Evolutionary conservation across 2,329 filamentous ascomycete genomes (phyloP), one percentile per base, ranked within the genome.

Genomic region (Metarhizium brunneum): DNA sequence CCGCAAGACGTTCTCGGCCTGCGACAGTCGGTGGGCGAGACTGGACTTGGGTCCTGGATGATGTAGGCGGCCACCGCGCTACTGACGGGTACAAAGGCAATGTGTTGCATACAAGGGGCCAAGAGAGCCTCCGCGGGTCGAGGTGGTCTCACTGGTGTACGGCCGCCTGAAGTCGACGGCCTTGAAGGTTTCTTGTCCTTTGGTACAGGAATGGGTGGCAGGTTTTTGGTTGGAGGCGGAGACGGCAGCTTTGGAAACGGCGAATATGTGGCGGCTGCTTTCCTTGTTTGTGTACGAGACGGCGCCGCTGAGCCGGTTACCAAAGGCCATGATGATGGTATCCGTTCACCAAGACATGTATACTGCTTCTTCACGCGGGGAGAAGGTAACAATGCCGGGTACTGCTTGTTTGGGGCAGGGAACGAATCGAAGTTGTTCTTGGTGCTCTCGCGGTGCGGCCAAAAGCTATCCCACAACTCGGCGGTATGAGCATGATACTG

Each of bases 391-490:
- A 68, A 56, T 13, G 67, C 67, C 20, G 66, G 65, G 55, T 67
- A 67, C 25, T 69, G 67, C 58, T 67, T 68, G 50, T 57, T 62
- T 10, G 63, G 56, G 20, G 58, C 58, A 38, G 56, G 49, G 18
- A 1, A 51, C 43, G 13, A 57, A 51, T 60, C 55, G 16, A 60
- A 54, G 14, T 58, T 57, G 16, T 16, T 11, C n/a, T 43, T 54
- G 18, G 36, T 47, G 20, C 13, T 29, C 8, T 42, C 20, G 11
- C 36, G 40, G 20, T 32, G 32, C 18, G 52, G 38, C 77, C 76
- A 80, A 62, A 80, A 82, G 54, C 68, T 76, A 61, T 81, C 75
- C 78, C 78, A 82, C 2, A 79, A 63, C 60, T 77, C 73, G 30
- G 71, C 64, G 5, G 71, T 69, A 36, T 76, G 71, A 20, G 71